phyloP scores from a whole-genome alignment of 176 grass and related monocot species.

The Rhynchospora breviuscula region DNA sequence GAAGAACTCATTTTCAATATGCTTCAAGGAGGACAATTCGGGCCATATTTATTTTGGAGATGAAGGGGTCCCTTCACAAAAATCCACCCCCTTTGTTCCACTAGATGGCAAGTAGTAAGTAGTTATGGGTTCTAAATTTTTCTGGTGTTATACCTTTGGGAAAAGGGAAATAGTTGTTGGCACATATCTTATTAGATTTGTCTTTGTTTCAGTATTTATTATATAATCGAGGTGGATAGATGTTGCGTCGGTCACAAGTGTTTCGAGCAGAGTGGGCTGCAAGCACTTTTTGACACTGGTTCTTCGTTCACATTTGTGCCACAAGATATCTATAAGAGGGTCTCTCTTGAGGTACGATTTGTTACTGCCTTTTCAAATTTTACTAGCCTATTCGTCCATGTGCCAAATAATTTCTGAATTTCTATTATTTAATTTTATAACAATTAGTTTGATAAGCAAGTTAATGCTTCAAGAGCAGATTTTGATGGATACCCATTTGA shows the following conservation, averaged over 20 bases:
- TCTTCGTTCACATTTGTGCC: conserved; percentile 87
- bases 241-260: conserved; percentile 76
- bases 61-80: conserved; percentile 68
- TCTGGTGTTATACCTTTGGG: neutral
- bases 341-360: conserved; percentile 60
- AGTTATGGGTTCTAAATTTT: conserved; percentile 6
- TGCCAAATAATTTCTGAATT: conserved; percentile 5
- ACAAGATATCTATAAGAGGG: conserved; percentile 51
- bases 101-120: conserved; percentile 85
- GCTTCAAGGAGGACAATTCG: conserved; percentile 77
- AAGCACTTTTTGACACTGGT: conserved; percentile 82
- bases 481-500: conserved; percentile 41
- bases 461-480: conserved; percentile 51
- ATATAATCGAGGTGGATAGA: conserved; percentile 62
- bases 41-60: conserved; percentile 94
- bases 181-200: conserved; percentile 23
- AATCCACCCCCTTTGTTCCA: conserved; percentile 77
- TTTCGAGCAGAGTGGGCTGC: conserved; percentile 46
- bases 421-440: conserved; percentile 30
- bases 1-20: conserved; percentile 81
- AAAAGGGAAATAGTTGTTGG: conserved; percentile 2
- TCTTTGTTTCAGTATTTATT: conserved; percentile 53
- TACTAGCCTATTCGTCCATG: neutral
- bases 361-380: neutral
- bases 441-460: conserved; percentile 81